Base-by-base conservation (phyloP, 352 stramenopile species). In the Phytophthora litchii region DNA sequence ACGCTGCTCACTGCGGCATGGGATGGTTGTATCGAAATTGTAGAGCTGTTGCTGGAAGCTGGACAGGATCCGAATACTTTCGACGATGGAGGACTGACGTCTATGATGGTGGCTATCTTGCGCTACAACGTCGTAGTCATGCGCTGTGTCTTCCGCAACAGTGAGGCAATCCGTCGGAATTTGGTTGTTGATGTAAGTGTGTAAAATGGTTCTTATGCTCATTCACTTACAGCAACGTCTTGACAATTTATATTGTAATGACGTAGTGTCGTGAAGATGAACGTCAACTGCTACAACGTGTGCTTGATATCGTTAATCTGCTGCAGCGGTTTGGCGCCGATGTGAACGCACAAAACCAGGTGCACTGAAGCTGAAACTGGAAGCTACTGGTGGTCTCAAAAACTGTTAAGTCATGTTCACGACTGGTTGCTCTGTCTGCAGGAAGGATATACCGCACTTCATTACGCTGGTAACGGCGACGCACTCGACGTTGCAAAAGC, bases 101-200 rank as follows among this genome's bases (percentile, higher is more conserved):
- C 65, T 6, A 54, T 63, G 20, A 70, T 70, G 54, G 54, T 74
- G 20, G 21, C 45, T 3, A 51, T 67, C 23, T 40, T 74, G 54
- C 65, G 49, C 29, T 61, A 52, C 50, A 69, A 62, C 31, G 17
- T 70, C 13, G 50, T 70, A 8, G 54, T 54, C 46, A 70, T 63
- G 49, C 54, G 54, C 50, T 70, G 50, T 45, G 44, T 74, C n/a
- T 70, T 74, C 20, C 59, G 54, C 10, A 63, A 60, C 17, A 35
- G 34, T 27, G 11, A 50, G 13, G 50, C 60, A 3, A 29, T 74
- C 13, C 60, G 20, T 14, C 49, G 60, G 19, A 74, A 67, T 16
- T 10, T 60, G 13, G 60, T 70, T 0, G 60, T 70, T 1, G 60
- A 74, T 27, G 60, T 74, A 36, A 21, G 65, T 34, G 43, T 34